These are phyloP conservation scores for Plasmodium fragile DNA, from an alignment of 169 alveolate genomes.

Conservation along the genomic window DNA sequence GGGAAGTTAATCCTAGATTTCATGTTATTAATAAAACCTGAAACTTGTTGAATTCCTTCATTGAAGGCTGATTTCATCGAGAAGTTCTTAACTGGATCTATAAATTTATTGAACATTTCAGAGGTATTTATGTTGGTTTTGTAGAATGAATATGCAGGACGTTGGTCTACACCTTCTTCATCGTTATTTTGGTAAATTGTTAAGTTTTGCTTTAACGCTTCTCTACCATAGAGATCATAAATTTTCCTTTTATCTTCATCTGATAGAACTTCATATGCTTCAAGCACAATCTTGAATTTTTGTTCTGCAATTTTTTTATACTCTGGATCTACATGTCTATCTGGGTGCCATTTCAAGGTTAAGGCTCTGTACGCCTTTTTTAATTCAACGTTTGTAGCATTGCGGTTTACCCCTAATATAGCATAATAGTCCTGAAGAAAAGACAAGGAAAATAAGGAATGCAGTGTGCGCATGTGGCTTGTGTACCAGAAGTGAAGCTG, in stretches of 20 bases:
- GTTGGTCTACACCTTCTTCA: background rate
- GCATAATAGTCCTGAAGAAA: constrained; percentile 82
- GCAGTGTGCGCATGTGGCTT: background rate
- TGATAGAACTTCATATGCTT: constrained; percentile 95
- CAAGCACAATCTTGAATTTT: constrained; percentile 92
- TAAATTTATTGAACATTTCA: constrained; percentile 84
- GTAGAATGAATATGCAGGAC: background rate
- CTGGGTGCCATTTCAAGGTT: constrained; percentile 94
- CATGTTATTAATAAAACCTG: constrained; percentile 79
- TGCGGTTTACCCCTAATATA: constrained; percentile 81
- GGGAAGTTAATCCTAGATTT: constrained; percentile 2
- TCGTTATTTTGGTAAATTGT: constrained; percentile 2
- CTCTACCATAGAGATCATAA: constrained; percentile 96
- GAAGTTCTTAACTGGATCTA: constrained; percentile 85
- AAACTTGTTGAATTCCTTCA: constrained; percentile 22
- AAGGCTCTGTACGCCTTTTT: constrained; percentile 93
- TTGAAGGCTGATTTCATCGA: constrained; percentile 61
- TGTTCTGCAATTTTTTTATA: constrained; percentile 83
- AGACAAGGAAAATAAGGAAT: background rate
- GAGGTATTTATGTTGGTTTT: constrained; percentile 85
- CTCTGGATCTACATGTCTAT: constrained; percentile 24
- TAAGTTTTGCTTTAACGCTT: constrained; percentile 92
- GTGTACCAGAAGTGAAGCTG: background rate
- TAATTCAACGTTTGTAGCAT: constrained; percentile 87
- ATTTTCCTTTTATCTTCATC: constrained; percentile 94